These are phyloP conservation scores for Ramichloridium luteum DNA, from an alignment of 2,329 filamentous ascomycete species.

Conservation along the genomic window DNA sequence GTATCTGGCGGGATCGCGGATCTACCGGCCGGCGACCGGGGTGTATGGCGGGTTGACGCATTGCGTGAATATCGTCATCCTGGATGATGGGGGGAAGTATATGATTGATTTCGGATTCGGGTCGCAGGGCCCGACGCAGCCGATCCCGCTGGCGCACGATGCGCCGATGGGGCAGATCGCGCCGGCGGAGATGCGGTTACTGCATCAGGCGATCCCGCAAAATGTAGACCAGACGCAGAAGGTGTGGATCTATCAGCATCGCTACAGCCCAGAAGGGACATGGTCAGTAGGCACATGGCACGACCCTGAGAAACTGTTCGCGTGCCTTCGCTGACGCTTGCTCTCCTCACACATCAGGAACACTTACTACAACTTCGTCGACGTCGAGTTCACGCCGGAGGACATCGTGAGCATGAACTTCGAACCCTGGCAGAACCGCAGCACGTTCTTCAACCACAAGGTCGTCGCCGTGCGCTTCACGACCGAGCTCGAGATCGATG, in stretches of 20 bases:
- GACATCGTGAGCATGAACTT: slow-evolving; percentile 52
- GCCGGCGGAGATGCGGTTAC: slow-evolving; percentile 13
- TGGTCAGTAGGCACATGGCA: too few species aligned
- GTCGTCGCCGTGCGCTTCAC: slow-evolving; percentile 37
- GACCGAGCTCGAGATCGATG: slow-evolving; percentile 9
- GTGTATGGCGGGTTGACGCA: slow-evolving; percentile 26
- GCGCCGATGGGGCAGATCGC: slow-evolving; percentile 9
- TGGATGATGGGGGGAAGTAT: slow-evolving; percentile 15
- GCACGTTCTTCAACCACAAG: slow-evolving; percentile 43
- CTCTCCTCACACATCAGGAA: slow-evolving; percentile 49
- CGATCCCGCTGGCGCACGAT: slow-evolving; percentile 26
- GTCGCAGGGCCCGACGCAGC: slow-evolving; percentile 24
- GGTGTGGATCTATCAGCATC: slow-evolving; percentile 33
- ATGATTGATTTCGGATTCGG: slow-evolving; percentile 33
- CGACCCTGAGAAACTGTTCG: too few species aligned
- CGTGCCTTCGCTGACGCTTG: too few species aligned
- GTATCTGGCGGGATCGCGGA: slow-evolving; percentile 29
- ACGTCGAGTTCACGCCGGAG: slow-evolving; percentile 47
- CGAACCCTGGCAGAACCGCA: slow-evolving; percentile 37
- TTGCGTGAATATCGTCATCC: slow-evolving; percentile 31
- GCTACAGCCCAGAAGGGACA: slow-evolving; percentile 10
- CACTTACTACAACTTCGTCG: slow-evolving; percentile 52
- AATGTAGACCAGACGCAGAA: slow-evolving; percentile 21
- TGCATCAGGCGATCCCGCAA: slow-evolving; percentile 10
- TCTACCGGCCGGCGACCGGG: slow-evolving; percentile 16